Conservation (phyloP, 805 yeast genomes). For the Wickerhamomyces chaumierensis region DNA sequence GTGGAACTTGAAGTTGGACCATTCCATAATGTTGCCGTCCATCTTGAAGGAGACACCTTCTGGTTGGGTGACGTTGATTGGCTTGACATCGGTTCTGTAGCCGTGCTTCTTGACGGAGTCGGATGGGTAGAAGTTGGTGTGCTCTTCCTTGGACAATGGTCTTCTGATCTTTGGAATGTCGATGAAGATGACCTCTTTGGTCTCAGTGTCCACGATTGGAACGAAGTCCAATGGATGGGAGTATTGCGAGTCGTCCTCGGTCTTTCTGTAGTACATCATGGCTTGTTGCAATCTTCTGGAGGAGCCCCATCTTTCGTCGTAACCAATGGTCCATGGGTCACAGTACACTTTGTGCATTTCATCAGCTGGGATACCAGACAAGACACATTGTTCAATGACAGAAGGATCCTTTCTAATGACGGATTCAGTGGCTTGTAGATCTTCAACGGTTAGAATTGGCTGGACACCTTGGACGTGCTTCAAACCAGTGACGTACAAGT, state of each 20-base stretch:
- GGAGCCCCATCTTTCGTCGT: conserved; percentile 72
- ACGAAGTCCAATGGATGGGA: conserved; percentile 65
- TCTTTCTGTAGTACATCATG: conserved; percentile 55
- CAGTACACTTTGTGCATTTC: conserved; percentile 40
- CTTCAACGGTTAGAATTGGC: conserved; percentile 66
- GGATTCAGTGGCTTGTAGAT: conserved; percentile 49
- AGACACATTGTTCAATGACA: conserved; percentile 61
- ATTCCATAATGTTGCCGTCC: conserved; percentile 57
- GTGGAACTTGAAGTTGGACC: conserved; percentile 73
- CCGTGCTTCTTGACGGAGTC: conserved; percentile 53
- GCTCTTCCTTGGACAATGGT: conserved; percentile 39
- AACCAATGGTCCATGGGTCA: conserved; percentile 64
- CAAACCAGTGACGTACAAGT: conserved; percentile 34
- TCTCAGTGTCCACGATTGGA: conserved; percentile 71
- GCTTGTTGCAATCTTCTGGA: conserved; percentile 71
- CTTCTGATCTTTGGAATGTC: conserved; percentile 71
- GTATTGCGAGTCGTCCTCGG: conserved; percentile 59
- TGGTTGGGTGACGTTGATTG: conserved; percentile 66
- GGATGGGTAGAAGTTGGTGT: conserved; percentile 54
- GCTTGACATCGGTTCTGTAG: conserved; percentile 52
- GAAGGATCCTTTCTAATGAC: conserved; percentile 59
- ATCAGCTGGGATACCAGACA: conserved; percentile 54
- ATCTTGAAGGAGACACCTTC: conserved; percentile 72
- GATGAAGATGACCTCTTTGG: conserved; percentile 54
- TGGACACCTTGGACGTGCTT: conserved; percentile 49